These are phyloP conservation scores for Phytopythium ostracodes DNA, from an alignment of 352 stramenopile genomes.

Conservation along the genomic window DNA sequence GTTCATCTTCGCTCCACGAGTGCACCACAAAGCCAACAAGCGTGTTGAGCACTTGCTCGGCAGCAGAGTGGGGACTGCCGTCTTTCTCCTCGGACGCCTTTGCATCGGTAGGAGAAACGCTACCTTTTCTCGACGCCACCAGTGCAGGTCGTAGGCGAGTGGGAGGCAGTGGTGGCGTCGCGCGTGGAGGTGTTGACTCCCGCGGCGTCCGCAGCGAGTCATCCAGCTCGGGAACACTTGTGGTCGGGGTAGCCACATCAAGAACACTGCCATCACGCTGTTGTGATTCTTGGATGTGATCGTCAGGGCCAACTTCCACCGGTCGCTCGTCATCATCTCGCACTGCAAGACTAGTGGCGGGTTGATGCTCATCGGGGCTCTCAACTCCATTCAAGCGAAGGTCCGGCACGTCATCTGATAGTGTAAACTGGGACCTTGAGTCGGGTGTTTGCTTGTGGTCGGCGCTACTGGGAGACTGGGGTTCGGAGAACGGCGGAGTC, in stretches of 20 bases:
- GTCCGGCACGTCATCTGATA: background rate
- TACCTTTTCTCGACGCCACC: background rate
- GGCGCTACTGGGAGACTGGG: background rate
- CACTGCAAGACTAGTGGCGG: background rate
- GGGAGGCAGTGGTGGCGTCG: constrained; percentile 5
- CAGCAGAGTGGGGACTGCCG: background rate
- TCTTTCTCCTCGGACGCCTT: background rate
- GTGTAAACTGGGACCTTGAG: background rate
- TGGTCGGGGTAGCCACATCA: background rate
- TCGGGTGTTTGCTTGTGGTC: background rate
- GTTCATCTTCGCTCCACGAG: constrained; percentile 31
- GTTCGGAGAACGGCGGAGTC: background rate
- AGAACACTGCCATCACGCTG: too few relatives aligned
- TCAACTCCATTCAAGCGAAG: background rate
- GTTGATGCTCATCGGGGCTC: background rate
- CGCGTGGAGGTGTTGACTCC: background rate
- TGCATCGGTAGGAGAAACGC: background rate
- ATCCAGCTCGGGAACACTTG: background rate
- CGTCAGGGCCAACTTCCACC: background rate
- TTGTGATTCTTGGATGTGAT: background rate
- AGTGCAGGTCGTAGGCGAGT: background rate
- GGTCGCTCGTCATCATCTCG: background rate
- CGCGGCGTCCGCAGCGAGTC: background rate
- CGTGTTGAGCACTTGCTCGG: constrained; percentile 20
- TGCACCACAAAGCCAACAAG: constrained; percentile 51